Percentiles rank a stretch among this genome's conserved stretches.
phyloP scores from a whole-genome alignment of 441 rosid genomes.

The Aleurites moluccanus region DNA sequence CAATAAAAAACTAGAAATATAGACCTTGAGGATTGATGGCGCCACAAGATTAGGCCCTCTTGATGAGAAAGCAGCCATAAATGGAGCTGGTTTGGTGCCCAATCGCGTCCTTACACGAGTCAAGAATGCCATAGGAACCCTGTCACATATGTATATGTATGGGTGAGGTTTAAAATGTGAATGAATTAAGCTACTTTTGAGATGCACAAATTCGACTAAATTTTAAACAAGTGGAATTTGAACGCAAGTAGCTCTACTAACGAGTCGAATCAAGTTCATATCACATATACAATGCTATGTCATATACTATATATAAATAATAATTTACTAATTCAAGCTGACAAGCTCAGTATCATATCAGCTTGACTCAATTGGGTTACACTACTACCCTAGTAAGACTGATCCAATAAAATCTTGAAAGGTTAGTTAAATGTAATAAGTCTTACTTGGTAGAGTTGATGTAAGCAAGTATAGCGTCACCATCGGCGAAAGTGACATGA shows the following conservation, averaged over 20 bases:
- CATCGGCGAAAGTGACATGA: slow-evolving; percentile 42
- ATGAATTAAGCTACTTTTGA: too few species aligned
- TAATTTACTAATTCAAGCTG: too few species aligned
- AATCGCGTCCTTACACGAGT: slow-evolving; percentile 28
- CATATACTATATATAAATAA: too few species aligned
- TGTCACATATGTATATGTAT: background rate
- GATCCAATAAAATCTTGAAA: background rate
- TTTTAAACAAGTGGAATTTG: too few species aligned
- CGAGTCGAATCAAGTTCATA: too few species aligned
- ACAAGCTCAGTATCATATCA: too few species aligned
- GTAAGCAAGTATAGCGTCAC: slow-evolving; percentile 36
- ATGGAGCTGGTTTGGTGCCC: slow-evolving; percentile 50
- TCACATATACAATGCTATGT: too few species aligned
- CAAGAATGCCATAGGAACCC: slow-evolving; percentile 34
- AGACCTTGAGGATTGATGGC: slow-evolving; percentile 46
- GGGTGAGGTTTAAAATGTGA: background rate
- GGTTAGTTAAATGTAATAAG: too few species aligned
- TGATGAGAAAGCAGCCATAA: slow-evolving; percentile 60
- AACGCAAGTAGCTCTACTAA: too few species aligned
- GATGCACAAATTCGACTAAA: too few species aligned
- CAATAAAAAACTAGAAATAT: background rate
- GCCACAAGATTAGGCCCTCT: slow-evolving; percentile 53
- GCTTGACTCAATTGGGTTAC: too few species aligned
- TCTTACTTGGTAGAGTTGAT: slow-evolving; percentile 37
- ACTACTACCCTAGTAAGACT: too few species aligned